phyloP scores from a whole-genome alignment of 1,139 yeast species.

The Suhomyces kunorum region DNA sequence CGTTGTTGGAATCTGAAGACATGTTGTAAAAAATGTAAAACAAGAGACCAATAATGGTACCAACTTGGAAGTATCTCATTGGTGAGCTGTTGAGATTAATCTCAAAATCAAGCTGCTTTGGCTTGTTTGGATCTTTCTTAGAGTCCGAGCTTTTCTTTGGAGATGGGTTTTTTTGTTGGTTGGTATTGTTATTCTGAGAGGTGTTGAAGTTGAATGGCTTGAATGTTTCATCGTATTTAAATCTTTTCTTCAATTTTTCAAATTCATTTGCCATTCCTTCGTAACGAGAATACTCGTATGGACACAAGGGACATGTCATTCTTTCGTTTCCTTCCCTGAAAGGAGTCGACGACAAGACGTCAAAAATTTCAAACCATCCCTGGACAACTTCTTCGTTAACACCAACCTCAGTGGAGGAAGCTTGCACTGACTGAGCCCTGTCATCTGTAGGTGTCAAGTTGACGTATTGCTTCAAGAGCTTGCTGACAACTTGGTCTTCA shows the following conservation, averaged over 20 bases:
- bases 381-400: conserved; percentile 15
- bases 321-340: conserved; percentile 27
- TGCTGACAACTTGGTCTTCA: conserved; percentile 27
- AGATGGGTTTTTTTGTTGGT: not conserved
- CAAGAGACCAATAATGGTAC: conserved; percentile 31
- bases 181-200: not conserved
- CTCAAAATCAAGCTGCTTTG: conserved; percentile 25
- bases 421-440: conserved; percentile 4
- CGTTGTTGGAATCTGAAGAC: conserved; percentile 25
- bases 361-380: conserved; percentile 38
- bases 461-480: conserved; percentile 24
- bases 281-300: conserved; percentile 28
- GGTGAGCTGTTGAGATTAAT: conserved; percentile 29
- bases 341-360: conserved; percentile 32
- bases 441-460: conserved; percentile 14
- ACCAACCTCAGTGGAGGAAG: conserved; percentile 3
- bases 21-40: conserved; percentile 22
- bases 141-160: conserved; percentile 5
- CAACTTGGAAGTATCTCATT: conserved; percentile 33
- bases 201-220: conserved; percentile 11
- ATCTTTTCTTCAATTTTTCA: conserved; percentile 14
- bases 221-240: conserved; percentile 11
- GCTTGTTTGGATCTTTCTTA: conserved; percentile 14
- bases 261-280: conserved; percentile 15
- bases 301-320: conserved; percentile 34